phyloP scores from a whole-genome alignment of 176 grass and related monocot species.

The Zoysia japonica region DNA sequence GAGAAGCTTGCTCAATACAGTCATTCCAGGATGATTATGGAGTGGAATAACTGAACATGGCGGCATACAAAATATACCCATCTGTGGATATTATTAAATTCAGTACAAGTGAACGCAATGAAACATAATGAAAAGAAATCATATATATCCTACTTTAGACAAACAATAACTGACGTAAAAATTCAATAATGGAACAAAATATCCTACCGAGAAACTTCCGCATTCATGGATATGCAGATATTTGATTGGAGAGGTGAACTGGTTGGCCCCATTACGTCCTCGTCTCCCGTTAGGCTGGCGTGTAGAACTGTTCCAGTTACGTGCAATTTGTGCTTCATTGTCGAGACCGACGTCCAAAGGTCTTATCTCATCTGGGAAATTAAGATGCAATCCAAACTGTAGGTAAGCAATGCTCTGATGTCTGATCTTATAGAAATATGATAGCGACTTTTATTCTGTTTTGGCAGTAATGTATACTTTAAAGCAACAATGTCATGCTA shows the following conservation, averaged over 20 bases:
- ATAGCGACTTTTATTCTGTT: slow-evolving; percentile 12
- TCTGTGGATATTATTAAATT: slow-evolving; percentile 45
- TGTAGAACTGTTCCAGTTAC: slow-evolving; percentile 58
- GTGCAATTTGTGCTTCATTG: slow-evolving; percentile 79
- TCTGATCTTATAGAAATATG: slow-evolving; percentile 9
- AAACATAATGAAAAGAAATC: too few relatives aligned
- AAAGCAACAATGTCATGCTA: slow-evolving; percentile 4
- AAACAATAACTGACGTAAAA: neutral
- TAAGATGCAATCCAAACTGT: neutral
- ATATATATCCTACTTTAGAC: too few relatives aligned
- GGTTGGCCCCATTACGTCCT: slow-evolving; percentile 66
- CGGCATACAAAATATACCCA: slow-evolving; percentile 99
- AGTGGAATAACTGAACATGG: slow-evolving; percentile 91
- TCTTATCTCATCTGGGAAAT: slow-evolving; percentile 76
- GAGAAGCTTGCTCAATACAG: slow-evolving; percentile 96
- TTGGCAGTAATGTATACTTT: slow-evolving; percentile 13
- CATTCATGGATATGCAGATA: slow-evolving; percentile 95
- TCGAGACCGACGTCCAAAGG: slow-evolving; percentile 88
- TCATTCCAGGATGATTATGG: slow-evolving; percentile 98
- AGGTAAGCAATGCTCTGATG: neutral
- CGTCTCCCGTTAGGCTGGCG: slow-evolving; percentile 69
- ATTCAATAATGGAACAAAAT: slow-evolving; percentile 18
- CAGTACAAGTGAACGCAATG: too few relatives aligned
- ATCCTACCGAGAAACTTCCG: slow-evolving; percentile 87
- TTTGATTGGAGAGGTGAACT: slow-evolving; percentile 61